Evolutionary conservation across 2,329 filamentous ascomycete species (phyloP).

Genomic region (Apiospora marii): DNA sequence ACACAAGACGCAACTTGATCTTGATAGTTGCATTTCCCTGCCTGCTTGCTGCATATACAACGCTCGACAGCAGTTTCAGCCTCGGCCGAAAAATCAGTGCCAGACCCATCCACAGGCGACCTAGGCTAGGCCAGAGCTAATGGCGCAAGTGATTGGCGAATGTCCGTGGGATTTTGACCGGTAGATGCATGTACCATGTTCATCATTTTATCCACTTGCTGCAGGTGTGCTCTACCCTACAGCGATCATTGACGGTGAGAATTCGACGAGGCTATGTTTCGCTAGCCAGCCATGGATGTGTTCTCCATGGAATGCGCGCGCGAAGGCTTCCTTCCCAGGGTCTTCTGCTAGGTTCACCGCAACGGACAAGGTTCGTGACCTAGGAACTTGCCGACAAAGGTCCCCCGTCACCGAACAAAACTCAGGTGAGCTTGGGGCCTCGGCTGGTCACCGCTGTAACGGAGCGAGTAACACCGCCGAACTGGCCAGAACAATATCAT

Average conservation of each 20-base stretch:
- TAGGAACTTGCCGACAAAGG: slow-evolving; percentile 13
- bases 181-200: slow-evolving; percentile 21
- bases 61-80: slow-evolving; percentile 1
- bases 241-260: slow-evolving; percentile 22
- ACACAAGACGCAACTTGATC: not conserved
- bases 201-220: slow-evolving; percentile 16
- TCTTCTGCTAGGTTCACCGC: slow-evolving; percentile 10
- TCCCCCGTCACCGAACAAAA: not conserved
- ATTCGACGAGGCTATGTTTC: slow-evolving; percentile 19
- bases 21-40: not conserved
- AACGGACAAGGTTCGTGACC: slow-evolving; percentile 14
- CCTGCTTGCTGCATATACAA: slow-evolving; percentile 5
- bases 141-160: slow-evolving; percentile 19
- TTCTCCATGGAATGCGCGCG: slow-evolving; percentile 6
- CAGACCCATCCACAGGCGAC: not conserved
- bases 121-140: slow-evolving; percentile 14
- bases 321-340: not conserved
- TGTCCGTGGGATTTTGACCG: slow-evolving; percentile 10
- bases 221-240: slow-evolving; percentile 15
- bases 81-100: slow-evolving; percentile 1
- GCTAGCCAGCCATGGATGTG: slow-evolving; percentile 16
- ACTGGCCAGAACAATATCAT: not conserved
- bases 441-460: slow-evolving; percentile 18
- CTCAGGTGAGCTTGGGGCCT: slow-evolving; percentile 5
- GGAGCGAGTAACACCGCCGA: not conserved